These are phyloP conservation scores for Leptoxyphium fumago DNA, from an alignment of 2,329 filamentous ascomycete genomes.

Conservation along the genomic window DNA sequence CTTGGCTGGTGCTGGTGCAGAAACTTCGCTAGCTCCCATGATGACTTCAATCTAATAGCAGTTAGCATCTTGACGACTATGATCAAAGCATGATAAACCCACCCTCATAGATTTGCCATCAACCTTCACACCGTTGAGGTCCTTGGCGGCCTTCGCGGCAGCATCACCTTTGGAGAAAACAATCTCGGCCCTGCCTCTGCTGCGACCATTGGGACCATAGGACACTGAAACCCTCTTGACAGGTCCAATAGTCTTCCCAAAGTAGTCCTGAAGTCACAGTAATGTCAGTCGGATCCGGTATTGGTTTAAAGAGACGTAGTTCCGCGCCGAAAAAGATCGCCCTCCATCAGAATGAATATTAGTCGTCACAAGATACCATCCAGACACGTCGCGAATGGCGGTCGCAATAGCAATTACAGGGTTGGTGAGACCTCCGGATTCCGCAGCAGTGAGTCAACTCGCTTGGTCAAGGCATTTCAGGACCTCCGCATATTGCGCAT, in stretches of 20 bases:
- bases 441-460: too few species aligned
- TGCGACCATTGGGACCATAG: slow-evolving; percentile 83
- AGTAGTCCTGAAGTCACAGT: slow-evolving; percentile 74
- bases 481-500: too few species aligned
- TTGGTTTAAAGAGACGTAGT: not conserved
- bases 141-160: slow-evolving; percentile 69
- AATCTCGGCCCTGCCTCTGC: slow-evolving; percentile 84
- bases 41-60: slow-evolving; percentile 71
- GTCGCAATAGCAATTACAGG: too few species aligned
- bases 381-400: too few species aligned
- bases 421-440: too few species aligned
- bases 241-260: slow-evolving; percentile 69
- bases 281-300: slow-evolving; percentile 44
- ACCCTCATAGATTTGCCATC: slow-evolving; percentile 87
- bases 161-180: slow-evolving; percentile 69
- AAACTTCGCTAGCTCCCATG: slow-evolving; percentile 59
- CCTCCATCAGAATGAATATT: too few species aligned
- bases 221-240: slow-evolving; percentile 85
- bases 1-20: slow-evolving; percentile 53
- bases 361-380: too few species aligned
- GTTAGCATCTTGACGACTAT: slow-evolving; percentile 4
- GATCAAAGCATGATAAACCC: slow-evolving; percentile 14
- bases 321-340: not conserved
- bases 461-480: too few species aligned
- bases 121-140: slow-evolving; percentile 77